Evolutionary conservation across 805 yeast genomes (phyloP).

Genomic region (Lipomyces oligophaga): DNA sequence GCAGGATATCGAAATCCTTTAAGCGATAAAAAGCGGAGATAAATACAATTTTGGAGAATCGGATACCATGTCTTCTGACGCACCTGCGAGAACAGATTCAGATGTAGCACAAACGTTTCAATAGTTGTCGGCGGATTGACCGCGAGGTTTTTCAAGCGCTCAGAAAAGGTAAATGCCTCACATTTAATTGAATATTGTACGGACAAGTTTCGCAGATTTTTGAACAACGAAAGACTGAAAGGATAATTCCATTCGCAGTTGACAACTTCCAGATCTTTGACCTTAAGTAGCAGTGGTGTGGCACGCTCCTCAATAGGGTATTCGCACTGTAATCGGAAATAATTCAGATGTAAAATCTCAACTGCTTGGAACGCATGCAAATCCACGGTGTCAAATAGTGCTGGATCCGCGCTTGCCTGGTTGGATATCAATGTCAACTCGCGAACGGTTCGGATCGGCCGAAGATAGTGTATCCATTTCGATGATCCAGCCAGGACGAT

Average conservation of each 20-base stretch:
- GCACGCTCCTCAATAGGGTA: constrained; percentile 20
- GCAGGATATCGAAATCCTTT: constrained; percentile 25
- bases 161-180: constrained; percentile 28
- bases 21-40: constrained; percentile 14
- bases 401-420: constrained; percentile 13
- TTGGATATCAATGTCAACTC: constrained; percentile 8
- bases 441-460: constrained; percentile 9
- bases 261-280: constrained; percentile 9
- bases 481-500: constrained; percentile 27
- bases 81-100: constrained; percentile 13
- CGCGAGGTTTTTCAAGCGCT: constrained; percentile 22
- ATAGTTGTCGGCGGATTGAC: constrained; percentile 19
- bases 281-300: constrained; percentile 11
- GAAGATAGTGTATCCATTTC: constrained; percentile 23
- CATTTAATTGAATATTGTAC: constrained; percentile 17
- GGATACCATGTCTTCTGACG: constrained; percentile 28
- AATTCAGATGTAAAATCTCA: constrained; percentile 11
- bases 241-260: constrained; percentile 29
- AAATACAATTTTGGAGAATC: constrained; percentile 7
- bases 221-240: constrained; percentile 21
- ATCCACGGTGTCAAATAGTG: constrained; percentile 19
- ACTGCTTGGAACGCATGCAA: constrained; percentile 19
- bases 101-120: constrained; percentile 7
- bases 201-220: constrained; percentile 4
- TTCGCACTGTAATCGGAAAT: constrained; percentile 22